Evolutionary conservation across 108 stramenopile genomes (phyloP).

Genomic region (Skeletonema menzelii): DNA sequence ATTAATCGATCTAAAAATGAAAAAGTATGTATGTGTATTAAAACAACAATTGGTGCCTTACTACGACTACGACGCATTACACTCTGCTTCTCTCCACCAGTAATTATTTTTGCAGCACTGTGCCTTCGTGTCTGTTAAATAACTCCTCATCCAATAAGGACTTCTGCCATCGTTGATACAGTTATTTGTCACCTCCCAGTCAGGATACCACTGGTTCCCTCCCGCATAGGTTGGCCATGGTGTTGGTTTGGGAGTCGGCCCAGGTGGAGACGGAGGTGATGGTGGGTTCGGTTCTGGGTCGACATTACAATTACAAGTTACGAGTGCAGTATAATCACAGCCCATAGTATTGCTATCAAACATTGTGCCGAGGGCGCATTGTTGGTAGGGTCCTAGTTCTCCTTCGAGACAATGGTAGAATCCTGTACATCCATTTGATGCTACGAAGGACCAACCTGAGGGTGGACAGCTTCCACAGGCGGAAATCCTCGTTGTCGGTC

Average conservation of each 20-base stretch:
- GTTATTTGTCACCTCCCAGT: not conserved
- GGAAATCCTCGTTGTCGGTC: not conserved
- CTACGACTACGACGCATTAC: not conserved
- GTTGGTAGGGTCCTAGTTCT: not conserved
- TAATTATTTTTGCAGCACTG: not conserved
- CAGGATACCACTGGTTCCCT: conserved; percentile 6
- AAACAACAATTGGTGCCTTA: no score
- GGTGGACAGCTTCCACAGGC: not conserved
- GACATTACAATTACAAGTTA: not conserved
- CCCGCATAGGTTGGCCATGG: not conserved
- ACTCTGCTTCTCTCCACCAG: not conserved
- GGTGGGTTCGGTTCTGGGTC: not conserved
- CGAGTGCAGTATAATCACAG: not conserved
- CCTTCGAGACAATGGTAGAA: conserved; percentile 2
- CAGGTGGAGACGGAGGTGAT: not conserved
- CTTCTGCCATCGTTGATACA: conserved; percentile 7
- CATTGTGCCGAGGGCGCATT: not conserved
- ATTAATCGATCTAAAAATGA: not conserved
- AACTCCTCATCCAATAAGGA: not conserved
- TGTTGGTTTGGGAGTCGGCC: not conserved
- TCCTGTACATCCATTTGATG: not conserved
- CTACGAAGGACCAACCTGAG: not conserved
- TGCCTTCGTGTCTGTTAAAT: not conserved
- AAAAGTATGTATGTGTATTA: no score
- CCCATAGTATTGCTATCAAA: not conserved